Evolutionary conservation across 1,284 basidiomycete species (phyloP), one percentile per base, ranked within the genome.

Genomic region (Tilletia walkeri): DNA sequence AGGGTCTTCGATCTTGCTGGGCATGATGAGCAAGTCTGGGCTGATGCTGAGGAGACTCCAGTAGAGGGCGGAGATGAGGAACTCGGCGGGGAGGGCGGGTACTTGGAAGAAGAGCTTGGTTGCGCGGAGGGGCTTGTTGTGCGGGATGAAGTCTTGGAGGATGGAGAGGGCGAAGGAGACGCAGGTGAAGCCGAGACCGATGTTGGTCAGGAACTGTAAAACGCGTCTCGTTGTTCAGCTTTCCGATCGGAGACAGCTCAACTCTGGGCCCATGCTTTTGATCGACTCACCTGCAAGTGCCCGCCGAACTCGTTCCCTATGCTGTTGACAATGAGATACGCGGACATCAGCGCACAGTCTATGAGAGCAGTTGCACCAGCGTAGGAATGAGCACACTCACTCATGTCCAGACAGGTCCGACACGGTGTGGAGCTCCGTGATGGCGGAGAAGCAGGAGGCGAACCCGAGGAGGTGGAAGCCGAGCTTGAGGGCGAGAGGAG

Each of bases 31-130:
- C 2, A 79, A 66, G 12, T 72, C 70, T 50, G 75, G 75, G 65
- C 76, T 69, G 68, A 77, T 70, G 4, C 65, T 16, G 9, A 73
- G 36, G 3, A 80, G 67, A 1, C 72, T 70, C 78, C 78, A 80
- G 69, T 79, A 80, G 16, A 80, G 69, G 18, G 75, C 7, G 5
- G 78, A 72, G 71, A 80, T 76, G 30, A 79, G 30, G 20, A 67
- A 67, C 67, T 80, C 78, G 5, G 67, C 67, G 9, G 78, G 78
- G 12, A 80, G 65, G 9, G 76, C 69, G 16, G 59, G 59, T 5
- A 36, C 39, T 10, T 34, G 36, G 36, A 63, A 63, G 59, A 63
- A 63, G 59, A 63, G 59, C 59, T 63, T 63, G 34, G 59, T n/a
- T 10, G 59, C 30, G 9, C 59, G 30, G 36, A 63, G 38, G 3